phyloP scores from a whole-genome alignment of 1,139 yeast species.

The Sugiyamaella xylanicola region DNA sequence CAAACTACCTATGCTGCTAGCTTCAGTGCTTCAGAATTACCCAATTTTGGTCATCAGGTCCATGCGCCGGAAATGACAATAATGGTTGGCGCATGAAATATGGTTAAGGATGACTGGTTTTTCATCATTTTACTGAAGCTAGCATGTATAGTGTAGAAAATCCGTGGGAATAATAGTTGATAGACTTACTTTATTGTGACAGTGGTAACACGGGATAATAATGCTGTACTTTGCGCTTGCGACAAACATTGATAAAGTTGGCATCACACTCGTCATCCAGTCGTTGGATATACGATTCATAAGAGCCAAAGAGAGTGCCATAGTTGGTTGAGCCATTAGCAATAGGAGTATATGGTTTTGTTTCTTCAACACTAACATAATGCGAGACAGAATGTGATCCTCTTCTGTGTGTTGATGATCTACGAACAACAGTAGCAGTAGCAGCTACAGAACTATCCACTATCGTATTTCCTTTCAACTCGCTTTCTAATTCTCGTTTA shows the following conservation, averaged over 20 bases:
- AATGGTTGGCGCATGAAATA: conserved; percentile 22
- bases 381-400: neutral
- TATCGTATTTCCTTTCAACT: neutral
- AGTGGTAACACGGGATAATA: conserved; percentile 32
- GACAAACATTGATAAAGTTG: conserved; percentile 20
- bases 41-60: conserved; percentile 24
- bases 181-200: neutral
- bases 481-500: conserved; percentile 7
- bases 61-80: conserved; percentile 22
- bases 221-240: conserved; percentile 21
- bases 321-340: conserved; percentile 18
- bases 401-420: neutral
- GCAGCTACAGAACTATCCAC: too few species aligned
- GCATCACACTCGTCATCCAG: conserved; percentile 27
- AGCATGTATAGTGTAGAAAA: too few species aligned
- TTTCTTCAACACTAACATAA: conserved; percentile 25
- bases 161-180: too few species aligned
- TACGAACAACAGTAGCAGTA: too few species aligned
- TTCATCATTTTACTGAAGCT: conserved; percentile 21
- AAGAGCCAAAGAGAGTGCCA: conserved; percentile 25
- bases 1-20: neutral
- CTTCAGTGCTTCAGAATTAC: conserved; percentile 22
- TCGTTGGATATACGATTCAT: conserved; percentile 21
- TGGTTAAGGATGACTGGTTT: conserved; percentile 30
- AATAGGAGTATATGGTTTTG: conserved; percentile 24